Evolutionary conservation across 2,329 filamentous ascomycete genomes (phyloP).

Genomic region (Colletotrichum karsti): DNA sequence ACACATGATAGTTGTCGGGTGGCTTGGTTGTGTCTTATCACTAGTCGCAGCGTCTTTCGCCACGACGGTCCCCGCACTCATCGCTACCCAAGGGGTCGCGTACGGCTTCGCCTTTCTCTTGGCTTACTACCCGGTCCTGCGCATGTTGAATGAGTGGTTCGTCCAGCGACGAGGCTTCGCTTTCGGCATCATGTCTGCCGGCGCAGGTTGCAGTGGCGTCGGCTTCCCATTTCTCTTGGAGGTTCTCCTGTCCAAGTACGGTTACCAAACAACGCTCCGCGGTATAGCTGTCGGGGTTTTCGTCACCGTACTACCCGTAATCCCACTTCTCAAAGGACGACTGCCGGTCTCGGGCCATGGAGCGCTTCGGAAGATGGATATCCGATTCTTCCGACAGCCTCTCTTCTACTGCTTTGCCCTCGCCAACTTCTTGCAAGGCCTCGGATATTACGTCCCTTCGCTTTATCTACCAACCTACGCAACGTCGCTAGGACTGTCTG

Average conservation of each 20-base stretch:
- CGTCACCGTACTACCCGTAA: constrained; percentile 46
- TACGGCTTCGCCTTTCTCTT: constrained; percentile 45
- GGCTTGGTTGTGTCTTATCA: neutral
- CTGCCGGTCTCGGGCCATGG: constrained; percentile 45
- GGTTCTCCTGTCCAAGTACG: constrained; percentile 47
- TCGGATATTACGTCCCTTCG: constrained; percentile 64
- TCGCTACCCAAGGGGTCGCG: constrained; percentile 39
- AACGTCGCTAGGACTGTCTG: constrained; percentile 45
- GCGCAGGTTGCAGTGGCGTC: constrained; percentile 56
- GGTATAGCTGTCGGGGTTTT: constrained; percentile 48
- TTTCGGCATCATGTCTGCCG: constrained; percentile 57
- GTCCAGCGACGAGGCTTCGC: constrained; percentile 53
- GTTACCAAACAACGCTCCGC: constrained; percentile 49
- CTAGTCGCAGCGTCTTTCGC: constrained; percentile 31
- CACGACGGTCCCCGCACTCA: constrained; percentile 31
- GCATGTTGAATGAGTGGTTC: constrained; percentile 55
- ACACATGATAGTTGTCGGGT: constrained; percentile 14
- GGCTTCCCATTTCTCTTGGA: constrained; percentile 56
- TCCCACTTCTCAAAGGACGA: constrained; percentile 49
- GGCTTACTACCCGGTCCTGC: constrained; percentile 48
- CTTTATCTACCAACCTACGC: constrained; percentile 63
- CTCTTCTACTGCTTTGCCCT: constrained; percentile 47
- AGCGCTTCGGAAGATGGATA: constrained; percentile 32
- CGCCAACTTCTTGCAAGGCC: constrained; percentile 59
- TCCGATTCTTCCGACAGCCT: constrained; percentile 33